phyloP scores from a whole-genome alignment of 2,329 filamentous ascomycete species.

The Aspergillus hortae region DNA sequence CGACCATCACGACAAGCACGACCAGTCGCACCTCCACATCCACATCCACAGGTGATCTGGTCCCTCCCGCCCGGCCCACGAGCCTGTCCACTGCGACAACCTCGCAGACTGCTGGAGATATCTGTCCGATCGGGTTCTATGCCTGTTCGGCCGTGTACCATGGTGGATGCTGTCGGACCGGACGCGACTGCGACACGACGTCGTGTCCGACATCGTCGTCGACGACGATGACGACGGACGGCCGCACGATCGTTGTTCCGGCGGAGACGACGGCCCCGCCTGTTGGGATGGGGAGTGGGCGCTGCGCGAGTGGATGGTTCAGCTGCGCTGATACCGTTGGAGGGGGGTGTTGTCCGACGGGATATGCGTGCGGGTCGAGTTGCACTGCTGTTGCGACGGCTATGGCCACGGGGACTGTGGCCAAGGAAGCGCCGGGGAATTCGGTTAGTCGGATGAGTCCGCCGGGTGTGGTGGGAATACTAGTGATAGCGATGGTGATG shows the following conservation, averaged over 20 bases:
- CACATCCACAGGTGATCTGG: constrained; percentile 27
- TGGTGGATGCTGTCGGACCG: constrained; percentile 85
- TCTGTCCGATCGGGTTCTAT: constrained; percentile 89
- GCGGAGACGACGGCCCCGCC: constrained; percentile 40
- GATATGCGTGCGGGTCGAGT: constrained; percentile 70
- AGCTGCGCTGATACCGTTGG: constrained; percentile 62
- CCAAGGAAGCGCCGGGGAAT: constrained; percentile 33
- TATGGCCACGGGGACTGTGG: constrained; percentile 52
- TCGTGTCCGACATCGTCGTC: constrained; percentile 69
- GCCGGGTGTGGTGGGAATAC: constrained; percentile 3
- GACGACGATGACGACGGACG: constrained; percentile 62
- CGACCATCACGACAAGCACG: constrained; percentile 35
- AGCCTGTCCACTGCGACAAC: constrained; percentile 33
- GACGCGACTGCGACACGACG: constrained; percentile 76
- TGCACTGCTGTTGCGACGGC: constrained; percentile 58
- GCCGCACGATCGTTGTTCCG: constrained; percentile 67
- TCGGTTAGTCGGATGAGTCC: constrained; percentile 7
- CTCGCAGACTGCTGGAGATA: constrained; percentile 36
- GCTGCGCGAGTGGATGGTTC: constrained; percentile 78
- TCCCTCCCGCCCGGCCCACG: constrained; percentile 38
- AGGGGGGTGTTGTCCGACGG: constrained; percentile 79
- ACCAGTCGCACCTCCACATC: constrained; percentile 30
- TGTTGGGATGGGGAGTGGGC: constrained; percentile 22
- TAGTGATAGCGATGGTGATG: constrained; percentile 8
- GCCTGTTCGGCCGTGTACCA: constrained; percentile 77